Evolutionary conservation across 352 stramenopile species (phyloP), one percentile per base, ranked within the genome.

Genomic region (Thalassiosira delicatula): DNA sequence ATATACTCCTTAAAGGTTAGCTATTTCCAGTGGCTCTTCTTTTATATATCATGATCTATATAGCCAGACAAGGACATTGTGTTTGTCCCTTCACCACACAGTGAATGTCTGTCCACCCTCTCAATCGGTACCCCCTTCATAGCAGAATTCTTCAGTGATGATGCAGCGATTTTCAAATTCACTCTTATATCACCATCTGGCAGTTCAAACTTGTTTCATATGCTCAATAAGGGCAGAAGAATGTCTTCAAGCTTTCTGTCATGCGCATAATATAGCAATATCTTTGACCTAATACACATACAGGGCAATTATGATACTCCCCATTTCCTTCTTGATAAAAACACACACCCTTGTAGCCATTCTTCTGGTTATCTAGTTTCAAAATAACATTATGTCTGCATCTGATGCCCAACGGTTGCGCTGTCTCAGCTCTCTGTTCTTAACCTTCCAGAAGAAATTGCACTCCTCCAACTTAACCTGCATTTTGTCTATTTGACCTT

Each of bases 21-120:
- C 2, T 53, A 35, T 29, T 29, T 21, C 62, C 72, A 81, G 51
- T 40, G 37, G 0, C 76, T 61, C 76, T 79, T 76, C 35, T 76
- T 84, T 51, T 84, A 61, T 1, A 84, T 79, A 49, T 76, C 35
- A 14, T 17, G 46, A 9, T 83, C 60, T 0, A 46, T 71, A 54
- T 83, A 76, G 4, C 69, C 76, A 9, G 21, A 19, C 9, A 83
- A 21, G 3, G 60, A 54, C 12, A 78, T 14, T 35, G 57, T 68
- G 69, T 78, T 73, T 27, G 76, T 68, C 9, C 59, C 67, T 21
- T 68, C 68, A 60, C 40, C 63, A 0, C 60, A 4, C 4, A 77
- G 61, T 0, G 67, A 74, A 27, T 83, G 57, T 17, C 67, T 70
- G 37, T 77, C 51, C 14, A 83, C 67, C 30, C 33, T 27, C 11